Base-by-base conservation (phyloP, 805 yeast species). In the Hyphopichia homilentoma region DNA sequence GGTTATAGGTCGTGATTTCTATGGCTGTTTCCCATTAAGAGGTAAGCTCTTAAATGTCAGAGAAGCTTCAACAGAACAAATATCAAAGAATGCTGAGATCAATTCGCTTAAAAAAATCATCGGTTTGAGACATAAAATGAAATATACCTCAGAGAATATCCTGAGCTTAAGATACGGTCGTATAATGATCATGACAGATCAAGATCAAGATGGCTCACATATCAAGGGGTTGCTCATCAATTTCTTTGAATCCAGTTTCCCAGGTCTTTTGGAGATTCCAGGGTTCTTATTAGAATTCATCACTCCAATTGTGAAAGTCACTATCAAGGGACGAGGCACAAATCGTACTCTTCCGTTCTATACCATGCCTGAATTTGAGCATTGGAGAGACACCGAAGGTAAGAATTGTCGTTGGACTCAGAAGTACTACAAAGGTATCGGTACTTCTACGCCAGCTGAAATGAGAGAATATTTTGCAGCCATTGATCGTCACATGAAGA, bases 111-210 rank as follows among this genome's bases (percentile, higher is more conserved):
- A 93, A 54, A 88, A 90, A 54, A 93, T 93, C 47, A 84, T 93
- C 68, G 98, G 98, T 14, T 68, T 93, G 35, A 96, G 89, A 57
- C 98, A 93, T 61, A 87, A 84, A 48, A 90, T 87, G 61, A 70
- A 68, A 26, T 93, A 93, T 54, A 63, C 57, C 13, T 37, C 57
- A 1, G 80, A 79, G 14, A 82, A 80, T 43, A 68, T 84, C 11
- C 75, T 75, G 36, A 79, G 82, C 4, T 67, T 93, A 41, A 78
- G 98, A 56, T 93, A 93, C 53, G 98, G 98, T 22, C 96, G 88
- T 56, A 75, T 93, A 32, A 93, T 93, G 97, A 88, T 93, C 54
- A 93, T 93, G 97, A 88, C 98, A 5, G 98, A 93, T 83, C 98
- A 93, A 64, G 98, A 93, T 86, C 95, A 89, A 48, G 98, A 93